These are phyloP conservation scores for Fusarium begoniae DNA, from an alignment of 2,329 filamentous ascomycete genomes.

Conservation along the genomic window DNA sequence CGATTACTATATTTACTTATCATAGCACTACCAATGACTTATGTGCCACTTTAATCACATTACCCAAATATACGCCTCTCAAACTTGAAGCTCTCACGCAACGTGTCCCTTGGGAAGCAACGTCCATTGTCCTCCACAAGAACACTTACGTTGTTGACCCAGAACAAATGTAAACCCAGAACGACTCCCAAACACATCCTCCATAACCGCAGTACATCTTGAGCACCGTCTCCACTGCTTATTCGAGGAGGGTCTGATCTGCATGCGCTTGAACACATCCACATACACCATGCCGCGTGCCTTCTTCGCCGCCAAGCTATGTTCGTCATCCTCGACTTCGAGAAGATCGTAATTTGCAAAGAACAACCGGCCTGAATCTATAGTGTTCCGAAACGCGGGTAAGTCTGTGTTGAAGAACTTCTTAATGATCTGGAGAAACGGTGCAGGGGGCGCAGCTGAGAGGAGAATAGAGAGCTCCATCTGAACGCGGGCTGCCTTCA, in stretches of 20 bases:
- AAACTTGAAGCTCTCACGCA: slow-evolving; percentile 6
- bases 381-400: slow-evolving; percentile 63
- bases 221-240: slow-evolving; percentile 54
- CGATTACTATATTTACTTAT: background rate
- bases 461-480: slow-evolving; percentile 64
- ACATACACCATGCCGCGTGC: slow-evolving; percentile 52
- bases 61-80: background rate
- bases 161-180: slow-evolving; percentile 64
- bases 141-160: slow-evolving; percentile 63
- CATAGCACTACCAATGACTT: background rate
- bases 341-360: slow-evolving; percentile 77
- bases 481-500: slow-evolving; percentile 58
- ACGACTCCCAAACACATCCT: slow-evolving; percentile 60
- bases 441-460: slow-evolving; percentile 55
- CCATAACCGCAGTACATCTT: slow-evolving; percentile 72
- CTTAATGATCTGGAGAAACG: slow-evolving; percentile 67
- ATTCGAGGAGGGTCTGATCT: slow-evolving; percentile 52
- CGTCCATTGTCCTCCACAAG: slow-evolving; percentile 64
- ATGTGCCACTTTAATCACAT: background rate
- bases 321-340: slow-evolving; percentile 68
- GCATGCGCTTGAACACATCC: slow-evolving; percentile 67
- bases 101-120: slow-evolving; percentile 50
- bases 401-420: slow-evolving; percentile 70
- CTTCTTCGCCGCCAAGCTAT: slow-evolving; percentile 54
- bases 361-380: slow-evolving; percentile 74